A percentile compares a stretch with the other conserved stretches of the same genome.
phyloP scores from a whole-genome alignment of 352 stramenopile species.

The Globisporangium parvum region DNA sequence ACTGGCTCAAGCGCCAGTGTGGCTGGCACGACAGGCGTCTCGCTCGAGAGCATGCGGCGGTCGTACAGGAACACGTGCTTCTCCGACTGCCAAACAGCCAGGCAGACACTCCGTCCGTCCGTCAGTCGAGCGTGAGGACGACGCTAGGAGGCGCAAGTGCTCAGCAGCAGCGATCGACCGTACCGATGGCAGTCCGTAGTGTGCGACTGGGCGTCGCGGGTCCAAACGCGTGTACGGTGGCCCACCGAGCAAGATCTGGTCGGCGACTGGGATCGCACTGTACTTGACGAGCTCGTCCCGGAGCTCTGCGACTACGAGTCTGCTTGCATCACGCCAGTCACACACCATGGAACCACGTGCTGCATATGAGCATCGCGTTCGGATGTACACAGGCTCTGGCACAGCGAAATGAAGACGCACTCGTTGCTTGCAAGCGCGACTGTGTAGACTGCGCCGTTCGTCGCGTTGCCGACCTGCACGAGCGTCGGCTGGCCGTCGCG shows the following conservation, averaged over 20 bases:
- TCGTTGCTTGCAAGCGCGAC: slow-evolving; percentile 36
- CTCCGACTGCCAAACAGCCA: slow-evolving; percentile 20
- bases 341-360: not conserved
- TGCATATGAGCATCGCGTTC: slow-evolving; percentile 1
- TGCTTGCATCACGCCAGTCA: slow-evolving; percentile 16
- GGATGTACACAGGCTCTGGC: not conserved
- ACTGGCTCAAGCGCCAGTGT: slow-evolving; percentile 25
- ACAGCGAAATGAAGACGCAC: slow-evolving; percentile 30
- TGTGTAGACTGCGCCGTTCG: slow-evolving; percentile 29
- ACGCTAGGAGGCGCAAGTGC: not conserved
- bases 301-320: slow-evolving; percentile 62
- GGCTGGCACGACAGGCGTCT: slow-evolving; percentile 39
- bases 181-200: slow-evolving; percentile 60
- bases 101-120: not conserved
- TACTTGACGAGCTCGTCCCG: slow-evolving; percentile 47
- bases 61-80: slow-evolving; percentile 84
- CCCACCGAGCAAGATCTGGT: slow-evolving; percentile 79
- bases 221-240: slow-evolving; percentile 75
- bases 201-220: slow-evolving; percentile 53
- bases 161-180: not conserved
- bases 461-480: slow-evolving; percentile 44
- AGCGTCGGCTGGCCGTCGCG: slow-evolving; percentile 7
- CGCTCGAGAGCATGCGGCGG: slow-evolving; percentile 67
- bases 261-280: slow-evolving; percentile 50
- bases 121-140: not conserved